Percentiles rank a stretch among this genome's conserved stretches.
Conservation (phyloP, 1,284 basidiomycete species). For the Fomitopsis pinicola region DNA sequence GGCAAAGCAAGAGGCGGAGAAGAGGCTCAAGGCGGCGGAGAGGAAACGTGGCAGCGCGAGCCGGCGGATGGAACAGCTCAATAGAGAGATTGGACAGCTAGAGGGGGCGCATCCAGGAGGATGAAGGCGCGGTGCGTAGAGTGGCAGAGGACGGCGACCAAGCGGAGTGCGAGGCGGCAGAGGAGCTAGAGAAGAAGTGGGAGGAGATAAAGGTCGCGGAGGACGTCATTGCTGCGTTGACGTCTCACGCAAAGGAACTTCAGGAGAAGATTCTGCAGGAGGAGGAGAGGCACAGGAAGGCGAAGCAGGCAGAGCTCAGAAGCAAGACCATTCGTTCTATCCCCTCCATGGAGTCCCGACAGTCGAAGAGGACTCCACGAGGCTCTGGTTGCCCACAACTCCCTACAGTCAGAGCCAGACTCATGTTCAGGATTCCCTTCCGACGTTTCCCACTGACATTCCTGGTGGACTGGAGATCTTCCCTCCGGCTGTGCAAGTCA, state of each 20-base stretch:
- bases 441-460: slow-evolving; percentile 15
- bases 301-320: slow-evolving; percentile 47
- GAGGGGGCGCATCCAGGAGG: slow-evolving; percentile 48
- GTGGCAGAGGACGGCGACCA: slow-evolving; percentile 35
- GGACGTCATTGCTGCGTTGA: slow-evolving; percentile 41
- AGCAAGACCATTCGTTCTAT: slow-evolving; percentile 37
- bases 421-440: slow-evolving; percentile 15
- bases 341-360: slow-evolving; percentile 27
- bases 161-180: slow-evolving; percentile 39
- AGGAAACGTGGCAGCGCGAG: slow-evolving; percentile 60
- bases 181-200: slow-evolving; percentile 54
- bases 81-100: slow-evolving; percentile 64
- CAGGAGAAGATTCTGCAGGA: slow-evolving; percentile 38
- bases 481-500: slow-evolving; percentile 16
- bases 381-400: slow-evolving; percentile 20
- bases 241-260: slow-evolving; percentile 31
- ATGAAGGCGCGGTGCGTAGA: slow-evolving; percentile 47
- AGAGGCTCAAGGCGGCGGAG: slow-evolving; percentile 73
- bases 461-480: slow-evolving; percentile 14
- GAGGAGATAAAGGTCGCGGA: slow-evolving; percentile 72
- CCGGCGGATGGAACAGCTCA: slow-evolving; percentile 62
- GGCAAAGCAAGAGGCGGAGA: slow-evolving; percentile 82
- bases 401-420: slow-evolving; percentile 7
- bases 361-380: slow-evolving; percentile 16
- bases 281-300: slow-evolving; percentile 45